Base-by-base conservation (phyloP, 2,329 filamentous ascomycete genomes). In the Arthroderma uncinatum region DNA sequence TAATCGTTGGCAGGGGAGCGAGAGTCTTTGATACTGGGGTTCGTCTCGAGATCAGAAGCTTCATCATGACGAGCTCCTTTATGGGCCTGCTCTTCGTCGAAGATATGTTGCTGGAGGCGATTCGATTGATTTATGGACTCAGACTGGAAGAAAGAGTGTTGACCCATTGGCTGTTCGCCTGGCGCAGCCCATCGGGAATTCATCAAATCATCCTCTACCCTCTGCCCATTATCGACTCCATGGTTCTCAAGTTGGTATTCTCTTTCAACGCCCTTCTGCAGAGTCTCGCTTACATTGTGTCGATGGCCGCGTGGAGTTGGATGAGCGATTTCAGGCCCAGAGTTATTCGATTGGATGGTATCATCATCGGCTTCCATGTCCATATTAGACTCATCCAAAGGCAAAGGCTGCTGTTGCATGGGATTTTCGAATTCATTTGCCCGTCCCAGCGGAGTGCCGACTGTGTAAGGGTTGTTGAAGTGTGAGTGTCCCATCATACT, bases 241-340 rank as follows among this genome's bases (percentile, higher is more conserved):
- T 88, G 84, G 67, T 90, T 83, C 67, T 91, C 87, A 60, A 93
- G 72, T 64, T 92, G 88, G 66, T 93, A 92, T 65, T 95, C 88
- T 66, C 91, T 87, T 53, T 93, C 86, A 57, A 94, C 85, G 63
- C 93, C 89, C 60, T 85, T 85, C 68, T 95, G 89, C 23, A 95
- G 78, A 48, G 83, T 88, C 61, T 84, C 80, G 65, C 85, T 90
- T 40, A 88, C 78, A 63, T 90, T 90, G 64, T 91, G 86, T 57
- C 78, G 78, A 69, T 84, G 80, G 37, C 79, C 79, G 62, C 78
- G 78, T 58, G 82, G 82, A 54, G 78, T 83, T 8, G 82, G 82
- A 50, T 82, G 78, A 25, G 78, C 79, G 63, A 85, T 82, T 57
- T 81, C 78, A 39, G 62, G 61, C 7, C 59, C 60, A 14, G 61